phyloP scores from a whole-genome alignment of 2,329 filamentous ascomycete genomes.

The Claviceps maximensis region DNA sequence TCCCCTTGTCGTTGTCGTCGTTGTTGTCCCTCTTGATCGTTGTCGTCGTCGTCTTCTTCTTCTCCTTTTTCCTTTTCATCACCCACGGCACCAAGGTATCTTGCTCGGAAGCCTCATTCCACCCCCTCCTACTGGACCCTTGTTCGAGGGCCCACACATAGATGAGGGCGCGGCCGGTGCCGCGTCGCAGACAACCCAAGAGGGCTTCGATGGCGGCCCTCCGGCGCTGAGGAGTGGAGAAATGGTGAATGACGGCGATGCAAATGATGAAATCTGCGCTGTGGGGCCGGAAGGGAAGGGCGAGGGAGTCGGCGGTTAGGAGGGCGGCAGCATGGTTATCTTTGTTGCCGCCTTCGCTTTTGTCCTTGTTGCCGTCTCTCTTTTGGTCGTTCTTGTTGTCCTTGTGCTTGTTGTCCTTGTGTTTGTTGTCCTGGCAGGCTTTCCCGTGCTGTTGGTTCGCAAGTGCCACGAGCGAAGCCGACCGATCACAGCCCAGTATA shows the following conservation, averaged over 20 bases:
- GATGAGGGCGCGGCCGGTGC: slow-evolving; percentile 58
- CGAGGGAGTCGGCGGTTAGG: slow-evolving; percentile 68
- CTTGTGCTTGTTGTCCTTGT: background rate
- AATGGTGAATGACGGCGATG: slow-evolving; percentile 87
- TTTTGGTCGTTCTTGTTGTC: background rate
- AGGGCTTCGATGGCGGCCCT: slow-evolving; percentile 59
- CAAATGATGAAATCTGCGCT: slow-evolving; percentile 74
- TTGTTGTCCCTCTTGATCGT: background rate
- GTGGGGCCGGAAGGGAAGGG: slow-evolving; percentile 58
- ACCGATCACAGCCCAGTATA: slow-evolving; percentile 78
- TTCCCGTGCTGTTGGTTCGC: slow-evolving; percentile 17
- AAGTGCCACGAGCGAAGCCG: slow-evolving; percentile 39
- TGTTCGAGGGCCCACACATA: slow-evolving; percentile 98
- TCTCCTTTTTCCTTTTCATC: slow-evolving; percentile 28
- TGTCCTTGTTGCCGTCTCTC: background rate
- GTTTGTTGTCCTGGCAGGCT: background rate
- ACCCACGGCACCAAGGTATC: slow-evolving; percentile 97
- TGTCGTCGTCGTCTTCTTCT: background rate
- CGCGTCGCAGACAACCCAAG: slow-evolving; percentile 47
- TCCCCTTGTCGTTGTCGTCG: background rate
- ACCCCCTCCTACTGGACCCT: slow-evolving; percentile 70
- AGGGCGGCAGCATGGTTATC: slow-evolving; percentile 31
- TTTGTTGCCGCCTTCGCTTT: slow-evolving; percentile 10
- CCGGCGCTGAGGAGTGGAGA: slow-evolving; percentile 64
- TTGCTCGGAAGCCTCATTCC: slow-evolving; percentile 72